Percentiles rank a stretch among this genome's conserved stretches.
These are phyloP conservation scores for Apiospora malaysiana DNA, from an alignment of 2,329 filamentous ascomycete species.

Conservation along the genomic window DNA sequence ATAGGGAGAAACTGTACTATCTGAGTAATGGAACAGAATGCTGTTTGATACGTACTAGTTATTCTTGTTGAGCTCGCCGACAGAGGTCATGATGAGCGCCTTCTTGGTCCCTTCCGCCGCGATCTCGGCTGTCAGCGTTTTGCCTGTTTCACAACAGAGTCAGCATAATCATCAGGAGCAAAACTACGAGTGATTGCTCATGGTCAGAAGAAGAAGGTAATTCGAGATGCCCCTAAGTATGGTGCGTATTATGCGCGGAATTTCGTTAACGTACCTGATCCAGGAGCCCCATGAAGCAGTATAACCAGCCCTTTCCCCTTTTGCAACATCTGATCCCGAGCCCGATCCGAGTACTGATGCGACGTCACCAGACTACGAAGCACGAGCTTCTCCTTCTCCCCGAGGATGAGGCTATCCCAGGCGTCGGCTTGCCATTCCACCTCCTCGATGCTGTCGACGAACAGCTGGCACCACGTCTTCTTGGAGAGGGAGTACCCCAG, in stretches of 20 bases:
- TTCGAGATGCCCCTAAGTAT: too few species aligned
- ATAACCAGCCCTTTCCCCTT: constrained; percentile 47
- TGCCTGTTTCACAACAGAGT: constrained; percentile 38
- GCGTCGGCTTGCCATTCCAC: constrained; percentile 33
- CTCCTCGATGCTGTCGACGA: constrained; percentile 34
- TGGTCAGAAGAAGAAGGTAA: background rate
- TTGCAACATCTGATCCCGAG: constrained; percentile 33
- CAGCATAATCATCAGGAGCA: background rate
- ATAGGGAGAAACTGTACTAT: background rate
- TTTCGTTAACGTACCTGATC: constrained; percentile 35
- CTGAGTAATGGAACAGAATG: too few species aligned
- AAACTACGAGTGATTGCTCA: background rate
- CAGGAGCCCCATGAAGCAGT: constrained; percentile 44
- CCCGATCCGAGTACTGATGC: constrained; percentile 34
- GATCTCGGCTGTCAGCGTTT: constrained; percentile 42
- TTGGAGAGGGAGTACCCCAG: constrained; percentile 35
- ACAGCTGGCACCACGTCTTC: constrained; percentile 37
- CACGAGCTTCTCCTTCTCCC: constrained; percentile 34
- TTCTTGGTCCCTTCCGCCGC: constrained; percentile 42
- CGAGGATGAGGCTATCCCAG: constrained; percentile 36
- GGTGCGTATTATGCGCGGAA: background rate
- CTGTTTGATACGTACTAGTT: constrained; percentile 1
- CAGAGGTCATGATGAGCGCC: constrained; percentile 41
- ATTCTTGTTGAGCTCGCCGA: constrained; percentile 38
- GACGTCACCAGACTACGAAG: constrained; percentile 36